Evolutionary conservation across 129 eudicot genomes (phyloP).

Genomic region (Pulicaria dysenterica): DNA sequence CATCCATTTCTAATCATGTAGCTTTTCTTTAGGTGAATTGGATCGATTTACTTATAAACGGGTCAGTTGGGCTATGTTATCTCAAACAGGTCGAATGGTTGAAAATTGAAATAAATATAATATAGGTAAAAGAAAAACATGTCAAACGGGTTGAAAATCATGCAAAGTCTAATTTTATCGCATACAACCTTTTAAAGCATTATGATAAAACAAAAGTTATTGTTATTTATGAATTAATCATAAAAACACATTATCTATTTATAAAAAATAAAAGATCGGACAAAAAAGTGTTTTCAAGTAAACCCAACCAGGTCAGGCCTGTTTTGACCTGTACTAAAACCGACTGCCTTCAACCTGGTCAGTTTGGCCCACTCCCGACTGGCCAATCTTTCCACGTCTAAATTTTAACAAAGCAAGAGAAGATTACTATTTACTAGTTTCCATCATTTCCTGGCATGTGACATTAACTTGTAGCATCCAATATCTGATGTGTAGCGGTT

Average conservation of each 20-base stretch:
- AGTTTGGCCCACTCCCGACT: background rate
- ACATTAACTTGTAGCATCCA: conserved; percentile 3
- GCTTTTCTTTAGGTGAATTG: conserved; percentile 54
- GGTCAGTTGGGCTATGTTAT: background rate
- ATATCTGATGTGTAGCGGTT: background rate
- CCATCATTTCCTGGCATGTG: background rate
- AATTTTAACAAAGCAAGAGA: background rate
- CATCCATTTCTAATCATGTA: conserved; percentile 22
- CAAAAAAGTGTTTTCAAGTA: no score
- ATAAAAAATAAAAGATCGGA: no score
- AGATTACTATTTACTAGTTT: background rate
- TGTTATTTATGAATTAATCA: no score
- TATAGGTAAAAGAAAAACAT: no score
- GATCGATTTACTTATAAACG: background rate
- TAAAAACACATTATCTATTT: no score
- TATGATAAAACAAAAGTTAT: no score
- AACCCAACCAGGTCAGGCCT: no score
- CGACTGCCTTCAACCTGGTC: background rate
- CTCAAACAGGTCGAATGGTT: background rate
- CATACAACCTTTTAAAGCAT: no score
- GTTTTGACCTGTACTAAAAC: background rate
- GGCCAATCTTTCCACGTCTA: background rate
- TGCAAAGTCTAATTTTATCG: no score
- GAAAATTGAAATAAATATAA: no score
- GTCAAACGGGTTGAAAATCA: no score